A percentile compares a stretch with the other conserved stretches of the same genome.
These are phyloP conservation scores for Neophaeococcomyces mojaviensis DNA, from an alignment of 2,329 filamentous ascomycete genomes.

Conservation along the genomic window DNA sequence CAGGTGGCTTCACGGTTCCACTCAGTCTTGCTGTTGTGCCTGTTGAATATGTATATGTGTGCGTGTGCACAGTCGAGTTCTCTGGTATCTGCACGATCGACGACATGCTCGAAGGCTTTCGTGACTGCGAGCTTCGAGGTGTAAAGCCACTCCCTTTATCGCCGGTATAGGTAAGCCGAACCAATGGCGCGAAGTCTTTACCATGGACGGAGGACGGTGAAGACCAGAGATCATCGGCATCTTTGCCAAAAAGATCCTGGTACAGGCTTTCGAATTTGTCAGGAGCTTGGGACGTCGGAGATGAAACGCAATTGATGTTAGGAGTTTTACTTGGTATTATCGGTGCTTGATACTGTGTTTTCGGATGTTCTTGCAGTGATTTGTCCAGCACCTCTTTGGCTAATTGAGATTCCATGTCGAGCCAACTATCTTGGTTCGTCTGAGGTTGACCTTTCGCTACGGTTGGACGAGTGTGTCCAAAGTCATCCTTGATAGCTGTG, in stretches of 20 bases:
- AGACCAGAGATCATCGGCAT: conserved; percentile 4
- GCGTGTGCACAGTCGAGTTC: no score
- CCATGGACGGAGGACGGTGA: background rate
- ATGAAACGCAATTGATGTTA: background rate
- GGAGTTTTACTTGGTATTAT: background rate
- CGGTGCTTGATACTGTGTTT: background rate
- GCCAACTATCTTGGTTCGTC: background rate
- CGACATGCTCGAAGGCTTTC: no score
- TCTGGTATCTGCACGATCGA: no score
- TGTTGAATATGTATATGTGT: no score
- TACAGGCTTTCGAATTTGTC: background rate
- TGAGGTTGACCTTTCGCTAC: background rate
- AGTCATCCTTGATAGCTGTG: background rate
- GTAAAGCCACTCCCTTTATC: background rate
- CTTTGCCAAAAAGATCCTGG: conserved; percentile 2
- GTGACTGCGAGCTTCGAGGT: no score
- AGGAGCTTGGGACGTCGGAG: background rate
- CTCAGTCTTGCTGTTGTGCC: no score
- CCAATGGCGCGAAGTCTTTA: no score
- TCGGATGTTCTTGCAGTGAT: background rate
- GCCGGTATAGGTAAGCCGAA: background rate
- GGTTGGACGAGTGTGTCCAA: background rate
- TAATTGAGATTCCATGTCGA: conserved; percentile 1
- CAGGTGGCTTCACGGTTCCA: no score
- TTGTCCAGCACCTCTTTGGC: background rate